Percentiles rank a stretch among this genome's conserved stretches.
Conservation (phyloP, 345 rosid genomes). For the Lepidium didymum region DNA sequence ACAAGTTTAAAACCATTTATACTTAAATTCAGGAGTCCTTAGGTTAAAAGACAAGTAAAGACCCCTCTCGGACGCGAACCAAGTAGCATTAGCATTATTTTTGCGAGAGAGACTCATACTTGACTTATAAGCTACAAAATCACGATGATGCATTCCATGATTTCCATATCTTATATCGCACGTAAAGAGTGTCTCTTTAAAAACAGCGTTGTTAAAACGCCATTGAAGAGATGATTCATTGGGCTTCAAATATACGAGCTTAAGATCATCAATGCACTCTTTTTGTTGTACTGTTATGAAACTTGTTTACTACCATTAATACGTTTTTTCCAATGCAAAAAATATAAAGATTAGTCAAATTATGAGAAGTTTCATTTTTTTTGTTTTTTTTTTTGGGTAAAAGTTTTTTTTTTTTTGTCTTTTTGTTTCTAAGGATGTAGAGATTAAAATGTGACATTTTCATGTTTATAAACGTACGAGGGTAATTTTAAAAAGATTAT, state of each 20-base stretch:
- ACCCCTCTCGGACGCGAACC: neutral
- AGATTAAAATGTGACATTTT: neutral
- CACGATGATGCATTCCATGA: neutral
- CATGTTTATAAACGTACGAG: neutral
- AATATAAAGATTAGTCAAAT: neutral
- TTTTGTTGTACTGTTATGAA: neutral
- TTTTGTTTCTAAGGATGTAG: too few relatives aligned
- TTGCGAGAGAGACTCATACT: neutral
- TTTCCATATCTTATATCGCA: neutral
- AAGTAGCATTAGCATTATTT: neutral
- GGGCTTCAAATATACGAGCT: neutral
- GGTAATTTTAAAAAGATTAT: neutral
- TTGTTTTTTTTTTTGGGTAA: neutral
- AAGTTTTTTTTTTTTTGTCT: neutral
- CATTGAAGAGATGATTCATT: neutral
- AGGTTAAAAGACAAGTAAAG: neutral
- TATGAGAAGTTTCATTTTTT: constrained; percentile 1
- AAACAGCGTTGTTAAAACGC: neutral
- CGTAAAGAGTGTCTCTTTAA: neutral
- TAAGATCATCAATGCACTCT: neutral
- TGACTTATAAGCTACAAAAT: neutral
- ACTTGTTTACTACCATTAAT: constrained; percentile 4
- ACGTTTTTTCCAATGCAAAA: constrained; percentile 7
- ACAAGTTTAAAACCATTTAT: neutral
- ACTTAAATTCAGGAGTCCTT: neutral